Base-by-base conservation (phyloP, 495 filamentous ascomycete species). In the Pyronema omphalodes region DNA sequence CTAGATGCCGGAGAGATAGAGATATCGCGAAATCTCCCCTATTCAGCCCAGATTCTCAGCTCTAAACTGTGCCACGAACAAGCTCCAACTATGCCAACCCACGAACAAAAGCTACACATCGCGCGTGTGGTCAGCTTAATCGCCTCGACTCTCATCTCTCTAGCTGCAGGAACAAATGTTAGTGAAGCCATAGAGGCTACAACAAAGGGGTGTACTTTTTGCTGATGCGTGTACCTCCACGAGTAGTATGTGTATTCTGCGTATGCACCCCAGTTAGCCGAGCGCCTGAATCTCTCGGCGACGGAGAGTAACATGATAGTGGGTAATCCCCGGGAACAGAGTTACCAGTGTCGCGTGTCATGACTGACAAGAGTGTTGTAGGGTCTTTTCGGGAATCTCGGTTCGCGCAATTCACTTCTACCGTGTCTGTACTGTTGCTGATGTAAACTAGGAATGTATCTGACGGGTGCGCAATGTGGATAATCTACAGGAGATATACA, bases 231-330 rank as follows among this genome's bases (percentile, higher is more conserved):
- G 41, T 50, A 57, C 15, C 15, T 51, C 11, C 8, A 6, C 34
- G 23, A 53, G n/a, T 60, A 94, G 88, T 98, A 98, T 77, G 93
- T 88, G 58, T 98, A 95, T 64, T 94, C 88, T 52, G 93, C 91
- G 69, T 98, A 93, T 87, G 89, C 82, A 29, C 91, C 91, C 12
- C 87, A 94, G 67, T 94, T 95, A 61, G 88, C 88, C 19, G 79
- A 88, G 55, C 77, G 74, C 55, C 73, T 98, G 68, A 77, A 83
- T 67, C 78, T 96, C 50, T 86, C 86, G 2, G 82, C 91, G 19
- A 96, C 88, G 23, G 76, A 94, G 67, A 84, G 75, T 68, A 95
- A 96, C 67, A 63, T 95, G 54, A 93, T 98, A 61, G 82, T 86
- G 71, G 65, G 79, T 61, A 19, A 44, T 23, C 23, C 44, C 14